A percentile compares a stretch with the other conserved stretches of the same genome.
Conservation (phyloP, 148 eudicot species). For the Rhododendron henanense region DNA sequence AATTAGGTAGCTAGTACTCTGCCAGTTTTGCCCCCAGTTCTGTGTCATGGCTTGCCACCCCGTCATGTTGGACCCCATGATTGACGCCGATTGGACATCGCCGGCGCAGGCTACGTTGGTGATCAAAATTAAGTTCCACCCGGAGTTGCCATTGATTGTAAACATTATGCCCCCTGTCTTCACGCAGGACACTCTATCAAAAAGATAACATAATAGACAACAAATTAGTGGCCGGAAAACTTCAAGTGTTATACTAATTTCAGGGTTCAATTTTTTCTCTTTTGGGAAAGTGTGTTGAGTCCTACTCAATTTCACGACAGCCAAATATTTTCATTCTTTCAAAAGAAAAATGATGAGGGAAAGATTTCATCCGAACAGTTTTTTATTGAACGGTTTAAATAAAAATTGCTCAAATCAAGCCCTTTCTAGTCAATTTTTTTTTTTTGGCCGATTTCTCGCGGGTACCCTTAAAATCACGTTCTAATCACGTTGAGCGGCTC, state of each 20-base stretch:
- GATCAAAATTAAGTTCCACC: constrained; percentile 30
- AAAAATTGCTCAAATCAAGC: too few relatives aligned
- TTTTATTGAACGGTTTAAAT: too few relatives aligned
- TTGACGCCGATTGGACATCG: constrained; percentile 25
- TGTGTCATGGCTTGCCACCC: constrained; percentile 33
- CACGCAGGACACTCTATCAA: constrained; percentile 26
- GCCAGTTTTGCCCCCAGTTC: constrained; percentile 39
- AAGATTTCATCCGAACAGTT: too few relatives aligned
- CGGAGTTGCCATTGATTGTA: constrained; percentile 32
- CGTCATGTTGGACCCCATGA: constrained; percentile 24
- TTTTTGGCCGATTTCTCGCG: too few relatives aligned
- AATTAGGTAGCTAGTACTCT: constrained; percentile 23
- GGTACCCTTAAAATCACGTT: too few relatives aligned
- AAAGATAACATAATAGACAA: background rate
- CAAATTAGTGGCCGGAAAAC: background rate
- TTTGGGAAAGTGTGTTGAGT: too few relatives aligned
- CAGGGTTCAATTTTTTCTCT: too few relatives aligned
- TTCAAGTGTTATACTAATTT: background rate
- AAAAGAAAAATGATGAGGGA: too few relatives aligned
- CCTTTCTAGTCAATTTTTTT: too few relatives aligned
- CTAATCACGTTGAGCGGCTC: too few relatives aligned
- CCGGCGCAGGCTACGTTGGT: constrained; percentile 36
- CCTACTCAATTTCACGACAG: too few relatives aligned
- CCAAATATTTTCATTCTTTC: too few relatives aligned
- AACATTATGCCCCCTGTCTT: constrained; percentile 35